Percentiles rank a stretch among this genome's conserved stretches.
These are phyloP conservation scores for Ilex aquifolium DNA, from an alignment of 257 asterid species.

Conservation along the genomic window DNA sequence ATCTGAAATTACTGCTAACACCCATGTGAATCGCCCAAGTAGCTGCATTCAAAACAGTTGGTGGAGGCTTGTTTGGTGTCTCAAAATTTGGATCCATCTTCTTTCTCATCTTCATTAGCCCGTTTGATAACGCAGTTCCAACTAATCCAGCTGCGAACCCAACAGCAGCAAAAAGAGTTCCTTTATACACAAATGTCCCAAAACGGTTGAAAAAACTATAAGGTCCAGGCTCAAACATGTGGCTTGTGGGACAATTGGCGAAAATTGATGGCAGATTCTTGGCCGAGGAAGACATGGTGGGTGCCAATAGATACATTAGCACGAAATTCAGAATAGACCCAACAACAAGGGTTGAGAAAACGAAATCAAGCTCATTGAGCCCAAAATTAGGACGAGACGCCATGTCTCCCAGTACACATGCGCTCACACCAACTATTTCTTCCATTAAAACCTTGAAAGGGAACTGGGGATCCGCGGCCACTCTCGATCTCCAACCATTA, in stretches of 20 bases:
- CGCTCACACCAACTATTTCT: constrained; percentile 76
- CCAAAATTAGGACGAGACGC: constrained; percentile 91
- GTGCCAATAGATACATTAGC: constrained; percentile 87
- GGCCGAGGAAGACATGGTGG: constrained; percentile 46
- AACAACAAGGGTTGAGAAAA: constrained; percentile 80
- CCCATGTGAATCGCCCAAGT: constrained; percentile 98
- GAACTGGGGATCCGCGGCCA: constrained; percentile 85
- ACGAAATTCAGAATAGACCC: constrained; percentile 74
- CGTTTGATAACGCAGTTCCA: constrained; percentile 86
- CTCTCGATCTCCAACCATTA: constrained; percentile 86
- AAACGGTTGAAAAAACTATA: constrained; percentile 43
- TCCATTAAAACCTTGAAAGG: constrained; percentile 93
- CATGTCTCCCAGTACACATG: constrained; percentile 92
- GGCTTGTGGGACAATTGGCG: constrained; percentile 69
- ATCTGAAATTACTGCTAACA: constrained; percentile 70
- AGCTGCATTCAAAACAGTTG: constrained; percentile 56
- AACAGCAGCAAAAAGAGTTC: constrained; percentile 64
- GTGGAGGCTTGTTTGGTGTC: constrained; percentile 86
- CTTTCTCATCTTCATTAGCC: constrained; percentile 62
- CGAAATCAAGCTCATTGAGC: constrained; percentile 87
- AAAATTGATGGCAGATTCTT: constrained; percentile 59
- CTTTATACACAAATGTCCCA: constrained; percentile 81
- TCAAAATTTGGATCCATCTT: constrained; percentile 79
- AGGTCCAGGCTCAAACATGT: constrained; percentile 84
- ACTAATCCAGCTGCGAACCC: constrained; percentile 85